Percentiles rank a stretch among this genome's conserved stretches.
Conservation (phyloP, 2,329 filamentous ascomycete species). For the Fusarium incarnatum region DNA sequence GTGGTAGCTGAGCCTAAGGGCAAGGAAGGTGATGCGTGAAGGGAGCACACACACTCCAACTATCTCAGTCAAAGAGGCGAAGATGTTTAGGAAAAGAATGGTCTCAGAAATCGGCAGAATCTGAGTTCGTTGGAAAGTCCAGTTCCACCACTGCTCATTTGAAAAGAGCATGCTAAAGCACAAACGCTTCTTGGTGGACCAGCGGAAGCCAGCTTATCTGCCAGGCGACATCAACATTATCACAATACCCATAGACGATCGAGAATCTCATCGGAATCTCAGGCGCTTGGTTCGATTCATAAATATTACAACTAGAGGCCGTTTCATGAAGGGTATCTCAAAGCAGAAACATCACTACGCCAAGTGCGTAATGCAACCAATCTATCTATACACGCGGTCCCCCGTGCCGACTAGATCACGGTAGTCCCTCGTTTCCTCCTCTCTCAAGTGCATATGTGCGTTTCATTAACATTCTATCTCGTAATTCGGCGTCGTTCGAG, state of each 20-base stretch:
- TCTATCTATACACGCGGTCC: constrained; percentile 4
- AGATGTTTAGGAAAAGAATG: not conserved
- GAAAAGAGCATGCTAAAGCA: not conserved
- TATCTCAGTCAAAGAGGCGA: not conserved
- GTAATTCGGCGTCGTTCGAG: constrained; percentile 51
- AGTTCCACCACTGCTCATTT: not conserved
- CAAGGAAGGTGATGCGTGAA: constrained; percentile 32
- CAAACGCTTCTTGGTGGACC: not conserved
- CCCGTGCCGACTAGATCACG: not conserved
- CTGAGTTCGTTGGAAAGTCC: not conserved
- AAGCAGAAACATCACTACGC: constrained; percentile 32
- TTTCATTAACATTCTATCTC: constrained; percentile 3
- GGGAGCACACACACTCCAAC: not conserved
- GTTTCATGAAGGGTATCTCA: constrained; percentile 45
- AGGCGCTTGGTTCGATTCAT: not conserved
- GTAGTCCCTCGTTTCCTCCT: not conserved
- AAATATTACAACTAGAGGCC: constrained; percentile 9
- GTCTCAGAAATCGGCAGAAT: not conserved
- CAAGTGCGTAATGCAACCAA: constrained; percentile 14
- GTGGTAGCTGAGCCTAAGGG: constrained; percentile 33
- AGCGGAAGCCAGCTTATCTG: not conserved
- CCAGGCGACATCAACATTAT: not conserved
- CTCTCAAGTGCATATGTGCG: not conserved
- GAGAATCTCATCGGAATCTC: too few relatives aligned
- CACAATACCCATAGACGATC: not conserved